A percentile compares a stretch with the other conserved stretches of the same genome.
Evolutionary conservation across 1,284 basidiomycete genomes (phyloP).

Genomic region (Neonothopanus nambi): DNA sequence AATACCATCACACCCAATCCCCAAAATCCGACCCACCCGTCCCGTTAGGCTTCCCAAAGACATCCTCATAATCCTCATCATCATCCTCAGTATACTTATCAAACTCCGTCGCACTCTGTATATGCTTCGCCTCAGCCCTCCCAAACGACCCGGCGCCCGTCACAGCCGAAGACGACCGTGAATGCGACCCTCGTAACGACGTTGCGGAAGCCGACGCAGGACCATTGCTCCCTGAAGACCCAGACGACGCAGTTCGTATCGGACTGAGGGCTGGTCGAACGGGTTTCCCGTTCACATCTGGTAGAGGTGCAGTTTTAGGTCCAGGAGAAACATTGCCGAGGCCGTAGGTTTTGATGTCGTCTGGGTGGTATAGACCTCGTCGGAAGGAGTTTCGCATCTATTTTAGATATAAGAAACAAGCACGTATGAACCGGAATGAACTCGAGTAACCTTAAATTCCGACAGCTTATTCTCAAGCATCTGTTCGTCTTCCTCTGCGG

Average conservation of each 20-base stretch:
- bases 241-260: constrained; percentile 22
- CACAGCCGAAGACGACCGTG: constrained; percentile 13
- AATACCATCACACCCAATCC: no score
- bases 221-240: constrained; percentile 13
- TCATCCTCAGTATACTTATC: constrained; percentile 85
- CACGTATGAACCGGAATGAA: background rate
- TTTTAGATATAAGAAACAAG: background rate
- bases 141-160: constrained; percentile 57
- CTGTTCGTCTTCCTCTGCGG: constrained; percentile 71
- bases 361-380: constrained; percentile 81
- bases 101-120: constrained; percentile 48
- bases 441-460: constrained; percentile 70
- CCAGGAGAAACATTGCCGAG: constrained; percentile 46
- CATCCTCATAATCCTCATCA: constrained; percentile 86
- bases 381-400: constrained; percentile 72
- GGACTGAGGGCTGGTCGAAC: constrained; percentile 50
- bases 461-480: constrained; percentile 75
- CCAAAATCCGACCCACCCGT: constrained; percentile 44
- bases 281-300: constrained; percentile 39
- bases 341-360: constrained; percentile 79
- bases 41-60: constrained; percentile 66
- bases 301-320: constrained; percentile 66
- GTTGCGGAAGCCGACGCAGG: constrained; percentile 19
- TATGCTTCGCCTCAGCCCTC: constrained; percentile 54
- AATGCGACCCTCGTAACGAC: constrained; percentile 2